Evolutionary conservation across 2,329 filamentous ascomycete species (phyloP).

Genomic region (Boeremia exigua): DNA sequence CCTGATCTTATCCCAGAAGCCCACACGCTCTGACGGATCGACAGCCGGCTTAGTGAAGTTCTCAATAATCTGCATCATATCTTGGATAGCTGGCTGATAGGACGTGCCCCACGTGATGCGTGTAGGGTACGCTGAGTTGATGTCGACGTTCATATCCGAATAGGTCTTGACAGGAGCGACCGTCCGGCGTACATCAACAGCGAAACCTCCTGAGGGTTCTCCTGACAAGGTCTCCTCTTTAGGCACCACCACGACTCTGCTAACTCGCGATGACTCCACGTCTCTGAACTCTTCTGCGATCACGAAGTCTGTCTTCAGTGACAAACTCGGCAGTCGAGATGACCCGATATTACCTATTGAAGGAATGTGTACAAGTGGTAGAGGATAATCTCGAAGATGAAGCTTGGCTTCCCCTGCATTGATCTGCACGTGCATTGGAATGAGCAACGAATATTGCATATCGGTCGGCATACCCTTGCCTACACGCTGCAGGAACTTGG

Average conservation of each 20-base stretch:
- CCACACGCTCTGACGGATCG: slow-evolving; percentile 90
- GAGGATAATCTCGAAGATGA: slow-evolving; percentile 89
- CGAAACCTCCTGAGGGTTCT: slow-evolving; percentile 71
- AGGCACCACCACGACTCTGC: slow-evolving; percentile 84
- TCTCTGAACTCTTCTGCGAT: slow-evolving; percentile 93
- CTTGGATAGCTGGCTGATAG: slow-evolving; percentile 96
- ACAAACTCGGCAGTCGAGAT: slow-evolving; percentile 78
- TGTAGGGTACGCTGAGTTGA: slow-evolving; percentile 91
- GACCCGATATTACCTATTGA: slow-evolving; percentile 80
- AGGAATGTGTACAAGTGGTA: slow-evolving; percentile 90
- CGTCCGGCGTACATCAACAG: slow-evolving; percentile 85
- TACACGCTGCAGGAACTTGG: slow-evolving; percentile 82
- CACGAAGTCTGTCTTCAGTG: slow-evolving; percentile 88
- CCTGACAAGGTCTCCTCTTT: slow-evolving; percentile 63
- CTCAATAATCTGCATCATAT: slow-evolving; percentile 99
- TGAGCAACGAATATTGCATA: slow-evolving; percentile 86
- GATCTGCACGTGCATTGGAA: slow-evolving; percentile 88
- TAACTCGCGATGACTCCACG: slow-evolving; percentile 76
- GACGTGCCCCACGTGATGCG: slow-evolving; percentile 96
- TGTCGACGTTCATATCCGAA: slow-evolving; percentile 87
- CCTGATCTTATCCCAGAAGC: slow-evolving; percentile 98
- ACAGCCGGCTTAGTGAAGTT: slow-evolving; percentile 95
- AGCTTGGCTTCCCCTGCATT: slow-evolving; percentile 89
- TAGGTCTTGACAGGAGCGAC: slow-evolving; percentile 96
- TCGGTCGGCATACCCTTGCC: slow-evolving; percentile 96